Base-by-base conservation (phyloP, 2,329 filamentous ascomycete genomes). In the Xylariomycetidae sp. region DNA sequence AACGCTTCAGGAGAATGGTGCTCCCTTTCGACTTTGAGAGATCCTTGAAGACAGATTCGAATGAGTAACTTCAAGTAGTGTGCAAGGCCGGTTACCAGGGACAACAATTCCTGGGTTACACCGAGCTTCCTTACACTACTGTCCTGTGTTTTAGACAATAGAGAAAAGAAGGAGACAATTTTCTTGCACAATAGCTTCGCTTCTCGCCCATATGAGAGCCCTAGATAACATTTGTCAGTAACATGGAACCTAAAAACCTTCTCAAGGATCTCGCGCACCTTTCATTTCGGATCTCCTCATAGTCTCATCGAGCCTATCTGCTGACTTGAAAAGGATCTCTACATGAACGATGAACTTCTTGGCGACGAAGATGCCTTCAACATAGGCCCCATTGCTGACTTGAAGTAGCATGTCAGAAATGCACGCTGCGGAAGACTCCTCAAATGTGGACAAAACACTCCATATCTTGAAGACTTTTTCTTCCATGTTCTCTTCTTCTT, bases 141-240 rank as follows among this genome's bases (percentile, higher is more conserved):
- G 53, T 96, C 89, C 56, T 97, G 90, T 2, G 89, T 92, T 59
- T 95, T 95, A 5, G 90, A 94, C 7, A 98, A 72, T 13, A 98
- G 69, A 10, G 88, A 88, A 59, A 98, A 98, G 69, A 98, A 98
- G 16, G 90, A 87, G 5, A 98, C 92, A 34, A 98, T 94, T 63
- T 98, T 98, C 64, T 98, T 98, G 70, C 92, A 98, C n/a, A 98
- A 77, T 31, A 98, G 72, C 63, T 98, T 98, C n/a, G 92, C 86
- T 66, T 98, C 92, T 51, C 92, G 81, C 13, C 85, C 85, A 57
- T 97, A 98, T 8, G 88, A 87, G 41, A 98, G 73, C 42, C 85
- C 88, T 85, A 56, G 19, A 42, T n/a, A n/a, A n/a, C n/a, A n/a
- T n/a, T n/a, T n/a, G n/a, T n/a, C n/a, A n/a, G n/a, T n/a, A n/a